phyloP scores from a whole-genome alignment of 2,329 filamentous ascomycete genomes.

The Furcasterigmium sp. region DNA sequence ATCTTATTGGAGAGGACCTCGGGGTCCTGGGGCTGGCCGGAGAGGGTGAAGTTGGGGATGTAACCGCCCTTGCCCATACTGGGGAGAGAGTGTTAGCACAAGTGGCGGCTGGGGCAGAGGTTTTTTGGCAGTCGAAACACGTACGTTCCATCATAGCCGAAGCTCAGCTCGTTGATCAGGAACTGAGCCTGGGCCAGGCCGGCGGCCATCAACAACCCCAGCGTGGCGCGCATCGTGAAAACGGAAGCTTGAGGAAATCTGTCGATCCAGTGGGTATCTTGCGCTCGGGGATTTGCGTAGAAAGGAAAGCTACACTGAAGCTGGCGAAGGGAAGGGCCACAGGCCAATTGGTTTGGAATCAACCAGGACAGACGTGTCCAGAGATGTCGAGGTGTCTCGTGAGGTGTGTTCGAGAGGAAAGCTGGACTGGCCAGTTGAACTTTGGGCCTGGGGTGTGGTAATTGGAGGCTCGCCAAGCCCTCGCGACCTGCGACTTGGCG shows the following conservation, averaged over 20 bases:
- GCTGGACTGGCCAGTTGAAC: conserved; percentile 6
- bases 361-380: neutral
- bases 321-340: neutral
- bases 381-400: conserved; percentile 4
- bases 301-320: conserved; percentile 2
- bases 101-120: neutral
- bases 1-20: conserved; percentile 81
- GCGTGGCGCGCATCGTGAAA: conserved; percentile 38
- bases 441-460: conserved; percentile 7
- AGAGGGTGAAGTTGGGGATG: conserved; percentile 50
- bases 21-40: conserved; percentile 51
- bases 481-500: conserved; percentile 7
- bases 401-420: neutral
- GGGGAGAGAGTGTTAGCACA: conserved; percentile 1
- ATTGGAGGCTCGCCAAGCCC: conserved; percentile 10
- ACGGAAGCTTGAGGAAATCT: no score
- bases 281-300: neutral
- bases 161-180: conserved; percentile 69
- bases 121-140: no score
- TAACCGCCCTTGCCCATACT: conserved; percentile 12
- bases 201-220: conserved; percentile 38
- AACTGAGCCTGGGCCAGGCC: conserved; percentile 56
- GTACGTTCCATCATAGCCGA: conserved; percentile 65
- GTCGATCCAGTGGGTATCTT: no score
- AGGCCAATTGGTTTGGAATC: conserved; percentile 5